Evolutionary conservation across 2,329 filamentous ascomycete species (phyloP), one percentile per base, ranked within the genome.

Genomic region (Arthroderma sp.): DNA sequence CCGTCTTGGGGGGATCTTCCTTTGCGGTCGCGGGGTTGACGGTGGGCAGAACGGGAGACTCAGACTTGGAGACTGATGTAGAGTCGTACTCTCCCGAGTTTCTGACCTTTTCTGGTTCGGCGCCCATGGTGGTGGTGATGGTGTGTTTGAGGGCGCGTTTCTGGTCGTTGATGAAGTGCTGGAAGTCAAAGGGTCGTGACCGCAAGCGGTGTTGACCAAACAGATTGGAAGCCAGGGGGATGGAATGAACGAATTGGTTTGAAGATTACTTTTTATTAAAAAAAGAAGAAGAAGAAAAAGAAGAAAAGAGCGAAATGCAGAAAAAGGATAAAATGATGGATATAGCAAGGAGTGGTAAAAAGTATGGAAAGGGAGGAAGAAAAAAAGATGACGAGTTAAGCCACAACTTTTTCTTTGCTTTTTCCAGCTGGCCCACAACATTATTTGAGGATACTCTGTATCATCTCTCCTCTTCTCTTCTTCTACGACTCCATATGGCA

Each of bases 51-150:
- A 86, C 72, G 39, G 58, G 58, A 49, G 61, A 62, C 22, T 68
- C 69, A 51, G 69, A 65, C 52, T 80, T 74, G 15, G 30, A 30
- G n/a, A 29, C 33, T 1, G 36, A 40, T 7, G 49, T 44, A 9
- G 54, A 59, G 51, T 62, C 61, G 43, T 60, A 55, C 64, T 94
- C 88, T 64, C 83, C 83, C 39, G 86, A 94, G 57, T 80, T 73
- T 61, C 88, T 82, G 56, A 75, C 80, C 70, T 94, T 95, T 66
- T 94, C 84, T 61, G 83, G 71, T 61, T 75, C 83, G 57, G 70
- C 68, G 50, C 65, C 73, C 78, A 82, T 83, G 57, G 70, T 68
- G 51, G 66, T 74, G 77, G 82, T 82, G 50, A 62, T 69, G 48
- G 57, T 50, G 30, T 36, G 45, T n/a, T 48, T 57, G 47, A 60